Evolutionary conservation across 108 stramenopile species (phyloP), one percentile per base, ranked within the genome.

Genomic region (Hondaea fermentalgiana): DNA sequence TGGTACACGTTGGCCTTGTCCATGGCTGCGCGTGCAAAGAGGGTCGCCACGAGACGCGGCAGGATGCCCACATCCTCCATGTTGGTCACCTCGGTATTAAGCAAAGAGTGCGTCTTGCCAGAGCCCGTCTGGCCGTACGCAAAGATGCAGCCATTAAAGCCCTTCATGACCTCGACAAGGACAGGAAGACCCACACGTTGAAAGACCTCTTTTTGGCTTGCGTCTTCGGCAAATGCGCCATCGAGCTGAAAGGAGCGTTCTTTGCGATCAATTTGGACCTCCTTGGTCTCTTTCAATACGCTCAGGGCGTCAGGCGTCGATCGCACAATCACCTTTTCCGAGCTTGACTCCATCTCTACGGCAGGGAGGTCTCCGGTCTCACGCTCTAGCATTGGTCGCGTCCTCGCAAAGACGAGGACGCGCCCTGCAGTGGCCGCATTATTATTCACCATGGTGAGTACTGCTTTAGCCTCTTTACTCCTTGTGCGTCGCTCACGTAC

Each of bases 71-170:
- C 60, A 5, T 88, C 45, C 42, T 88, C 57, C 29, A 88, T 35
- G 17, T 58, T 60, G 5, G 87, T 59, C 19, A 60, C 42, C 5
- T 59, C 88, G 35, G n/a, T 42, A 44, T 88, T 58, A 12, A 91
- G 88, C 89, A 91, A 29, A 12, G 89, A 76, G 60, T 64, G 69
- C 17, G 91, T 91, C 44, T 91, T 91, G 5, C 91, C 91, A 3
- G 58, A 59, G 35, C 91, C 91, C 19, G 91, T 91, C 59, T 89
- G 89, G 25, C 91, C 91, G 44, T 91, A 91, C 28, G 91, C 91
- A 28, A 91, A 89, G 23, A 91, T 55, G 47, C 91, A 91, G 4
- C 60, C 72, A 89, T 91, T 89, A 4, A 83, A 91, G 4, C 91
- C 91, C 19, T 87, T 45, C 28, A 91, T n/a, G 6, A 57, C 90